These are phyloP conservation scores for Colletotrichum costaricense DNA, from an alignment of 2,329 filamentous ascomycete species.

Conservation along the genomic window DNA sequence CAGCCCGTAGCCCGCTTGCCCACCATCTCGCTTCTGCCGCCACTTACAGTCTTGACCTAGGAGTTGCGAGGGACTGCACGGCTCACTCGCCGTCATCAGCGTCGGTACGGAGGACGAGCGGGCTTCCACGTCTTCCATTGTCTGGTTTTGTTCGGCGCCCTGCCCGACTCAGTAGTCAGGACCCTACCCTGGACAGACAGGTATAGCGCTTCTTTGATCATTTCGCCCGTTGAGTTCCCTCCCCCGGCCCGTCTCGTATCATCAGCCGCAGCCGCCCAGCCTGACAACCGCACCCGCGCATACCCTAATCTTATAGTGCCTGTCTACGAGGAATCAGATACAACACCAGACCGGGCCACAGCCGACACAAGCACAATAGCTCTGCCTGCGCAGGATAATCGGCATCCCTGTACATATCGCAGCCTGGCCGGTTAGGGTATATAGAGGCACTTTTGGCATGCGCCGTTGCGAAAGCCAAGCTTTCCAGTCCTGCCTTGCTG, in stretches of 20 bases:
- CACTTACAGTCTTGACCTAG: neutral
- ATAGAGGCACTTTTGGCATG: conserved; percentile 24
- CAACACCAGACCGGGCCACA: neutral
- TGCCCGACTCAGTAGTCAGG: neutral
- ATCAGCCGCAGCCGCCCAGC: conserved; percentile 25
- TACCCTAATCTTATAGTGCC: conserved; percentile 13
- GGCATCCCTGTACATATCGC: conserved; percentile 7
- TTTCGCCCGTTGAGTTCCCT: conserved; percentile 3
- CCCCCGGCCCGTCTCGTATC: conserved; percentile 17
- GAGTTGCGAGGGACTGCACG: neutral
- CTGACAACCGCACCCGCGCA: conserved; percentile 15
- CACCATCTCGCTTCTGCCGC: conserved; percentile 21
- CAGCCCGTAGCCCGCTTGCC: conserved; percentile 18
- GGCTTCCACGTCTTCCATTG: neutral
- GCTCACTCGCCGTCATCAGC: neutral
- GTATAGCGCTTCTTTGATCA: neutral
- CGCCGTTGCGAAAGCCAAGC: conserved; percentile 38
- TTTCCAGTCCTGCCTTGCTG: conserved; percentile 39
- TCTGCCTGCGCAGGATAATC: neutral
- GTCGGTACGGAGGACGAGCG: neutral
- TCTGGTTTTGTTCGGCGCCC: neutral
- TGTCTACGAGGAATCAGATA: neutral
- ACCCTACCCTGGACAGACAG: neutral
- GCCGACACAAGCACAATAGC: neutral
- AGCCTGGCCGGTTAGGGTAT: neutral